phyloP scores from a whole-genome alignment of 306 rosid species.

The Dicorynia guianensis region DNA sequence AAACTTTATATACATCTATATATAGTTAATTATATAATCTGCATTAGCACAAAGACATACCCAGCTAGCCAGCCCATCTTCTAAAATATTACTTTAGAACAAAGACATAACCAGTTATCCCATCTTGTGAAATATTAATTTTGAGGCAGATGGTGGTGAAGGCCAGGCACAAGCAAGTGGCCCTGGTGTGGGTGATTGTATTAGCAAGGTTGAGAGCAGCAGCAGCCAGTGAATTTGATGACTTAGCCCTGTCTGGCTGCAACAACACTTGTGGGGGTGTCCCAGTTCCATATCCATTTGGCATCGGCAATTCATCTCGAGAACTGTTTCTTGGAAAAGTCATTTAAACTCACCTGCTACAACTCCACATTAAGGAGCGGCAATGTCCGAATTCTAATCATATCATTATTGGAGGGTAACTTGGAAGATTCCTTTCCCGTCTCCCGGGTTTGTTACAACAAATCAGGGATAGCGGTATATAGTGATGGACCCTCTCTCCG shows the following conservation, averaged over 20 bases:
- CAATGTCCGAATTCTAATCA: neutral
- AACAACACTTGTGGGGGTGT: slow-evolving; percentile 23
- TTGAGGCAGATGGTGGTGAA: too few species aligned
- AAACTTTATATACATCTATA: too few species aligned
- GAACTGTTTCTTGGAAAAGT: slow-evolving; percentile 7
- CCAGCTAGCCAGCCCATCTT: too few species aligned
- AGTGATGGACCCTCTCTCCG: neutral
- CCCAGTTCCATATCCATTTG: slow-evolving; percentile 40
- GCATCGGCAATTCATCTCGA: neutral
- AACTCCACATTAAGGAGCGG: neutral
- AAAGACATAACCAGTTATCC: too few species aligned
- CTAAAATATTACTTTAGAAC: too few species aligned
- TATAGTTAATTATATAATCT: too few species aligned
- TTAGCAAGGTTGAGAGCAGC: neutral
- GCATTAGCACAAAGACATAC: too few species aligned
- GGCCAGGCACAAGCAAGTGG: too few species aligned
- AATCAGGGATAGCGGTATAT: too few species aligned
- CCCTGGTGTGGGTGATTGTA: neutral
- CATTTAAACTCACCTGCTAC: slow-evolving; percentile 3
- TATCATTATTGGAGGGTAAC: neutral
- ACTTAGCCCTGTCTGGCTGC: slow-evolving; percentile 30
- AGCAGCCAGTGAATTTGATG: neutral
- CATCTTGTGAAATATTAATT: too few species aligned
- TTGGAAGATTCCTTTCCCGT: neutral
- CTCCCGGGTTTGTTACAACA: neutral